Percentiles rank a stretch among this genome's conserved stretches.
Conservation (phyloP, 352 stramenopile genomes). For the Achlya hypogyna region DNA sequence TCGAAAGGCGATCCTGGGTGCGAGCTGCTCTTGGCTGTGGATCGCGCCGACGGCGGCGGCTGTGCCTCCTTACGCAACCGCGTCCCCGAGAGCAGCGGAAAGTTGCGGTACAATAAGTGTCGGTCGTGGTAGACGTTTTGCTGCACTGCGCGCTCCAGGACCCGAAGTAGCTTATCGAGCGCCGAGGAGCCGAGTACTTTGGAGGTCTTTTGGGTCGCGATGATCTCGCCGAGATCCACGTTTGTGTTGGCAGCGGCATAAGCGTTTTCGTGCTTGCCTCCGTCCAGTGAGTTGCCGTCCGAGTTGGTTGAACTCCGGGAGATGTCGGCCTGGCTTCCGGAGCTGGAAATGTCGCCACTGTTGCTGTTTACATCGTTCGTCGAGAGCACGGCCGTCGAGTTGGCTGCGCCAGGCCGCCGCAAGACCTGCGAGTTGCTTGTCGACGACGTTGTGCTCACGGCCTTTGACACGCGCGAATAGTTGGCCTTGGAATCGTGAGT, state of each 20-base stretch:
- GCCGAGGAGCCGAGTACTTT: constrained; percentile 51
- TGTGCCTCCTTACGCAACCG: neutral
- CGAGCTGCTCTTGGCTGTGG: constrained; percentile 16
- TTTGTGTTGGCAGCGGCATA: constrained; percentile 65
- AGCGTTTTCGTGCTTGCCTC: constrained; percentile 33
- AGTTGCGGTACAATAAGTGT: constrained; percentile 78
- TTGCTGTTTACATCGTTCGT: constrained; percentile 13
- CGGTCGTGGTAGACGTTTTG: constrained; percentile 83
- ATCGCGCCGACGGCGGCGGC: neutral
- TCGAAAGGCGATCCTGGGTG: neutral
- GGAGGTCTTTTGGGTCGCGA: constrained; percentile 48
- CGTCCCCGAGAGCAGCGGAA: constrained; percentile 32
- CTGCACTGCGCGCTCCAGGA: constrained; percentile 79
- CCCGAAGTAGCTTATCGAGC: constrained; percentile 46
- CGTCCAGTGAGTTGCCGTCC: neutral
- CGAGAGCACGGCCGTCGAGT: neutral
- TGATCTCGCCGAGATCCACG: constrained; percentile 62
- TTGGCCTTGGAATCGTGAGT: neutral
- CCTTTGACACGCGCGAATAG: constrained; percentile 17
- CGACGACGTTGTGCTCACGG: constrained; percentile 36
- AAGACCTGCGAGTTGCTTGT: constrained; percentile 23
- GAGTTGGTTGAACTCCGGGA: neutral
- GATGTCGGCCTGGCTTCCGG: constrained; percentile 28
- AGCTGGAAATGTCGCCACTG: constrained; percentile 29
- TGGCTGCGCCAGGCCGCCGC: neutral